These are phyloP conservation scores for Saccharomycopsis fodiens DNA, from an alignment of 805 yeast genomes.

Conservation along the genomic window DNA sequence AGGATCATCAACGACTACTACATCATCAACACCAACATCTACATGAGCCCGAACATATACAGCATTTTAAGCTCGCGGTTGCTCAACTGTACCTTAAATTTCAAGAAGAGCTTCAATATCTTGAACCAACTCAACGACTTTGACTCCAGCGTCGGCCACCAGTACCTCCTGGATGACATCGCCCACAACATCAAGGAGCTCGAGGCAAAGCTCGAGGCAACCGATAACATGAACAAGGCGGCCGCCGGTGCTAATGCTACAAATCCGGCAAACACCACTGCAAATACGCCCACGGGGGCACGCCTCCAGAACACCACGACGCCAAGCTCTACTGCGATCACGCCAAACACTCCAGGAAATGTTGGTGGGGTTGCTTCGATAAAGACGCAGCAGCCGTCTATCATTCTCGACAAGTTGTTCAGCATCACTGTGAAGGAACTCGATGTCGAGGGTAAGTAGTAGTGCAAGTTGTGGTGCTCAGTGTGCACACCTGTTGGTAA, in stretches of 20 bases:
- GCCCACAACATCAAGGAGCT: not conserved
- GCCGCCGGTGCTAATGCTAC: not conserved
- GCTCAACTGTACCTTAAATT: constrained; percentile 36
- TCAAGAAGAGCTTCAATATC: constrained; percentile 17
- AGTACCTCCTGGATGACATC: constrained; percentile 5
- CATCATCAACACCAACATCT: constrained; percentile 85
- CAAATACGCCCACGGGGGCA: not conserved
- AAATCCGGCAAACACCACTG: not conserved
- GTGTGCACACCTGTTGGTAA: not conserved
- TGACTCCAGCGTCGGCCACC: constrained; percentile 9
- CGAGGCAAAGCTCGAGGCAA: constrained; percentile 1
- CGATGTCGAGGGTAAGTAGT: no score
- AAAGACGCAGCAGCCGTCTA: constrained; percentile 5
- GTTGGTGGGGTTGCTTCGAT: not conserved
- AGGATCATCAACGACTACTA: constrained; percentile 68
- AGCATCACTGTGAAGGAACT: not conserved
- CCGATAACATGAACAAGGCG: not conserved
- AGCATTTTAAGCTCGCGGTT: constrained; percentile 68
- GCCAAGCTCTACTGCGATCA: constrained; percentile 3
- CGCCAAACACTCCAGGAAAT: constrained; percentile 6
- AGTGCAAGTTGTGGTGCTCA: no score
- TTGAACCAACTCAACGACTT: constrained; percentile 13
- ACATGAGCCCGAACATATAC: constrained; percentile 77
- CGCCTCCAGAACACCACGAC: not conserved
- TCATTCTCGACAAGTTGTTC: constrained; percentile 5